These are phyloP conservation scores for Conticribra weissflogii DNA, from an alignment of 108 stramenopile genomes.

Conservation along the genomic window DNA sequence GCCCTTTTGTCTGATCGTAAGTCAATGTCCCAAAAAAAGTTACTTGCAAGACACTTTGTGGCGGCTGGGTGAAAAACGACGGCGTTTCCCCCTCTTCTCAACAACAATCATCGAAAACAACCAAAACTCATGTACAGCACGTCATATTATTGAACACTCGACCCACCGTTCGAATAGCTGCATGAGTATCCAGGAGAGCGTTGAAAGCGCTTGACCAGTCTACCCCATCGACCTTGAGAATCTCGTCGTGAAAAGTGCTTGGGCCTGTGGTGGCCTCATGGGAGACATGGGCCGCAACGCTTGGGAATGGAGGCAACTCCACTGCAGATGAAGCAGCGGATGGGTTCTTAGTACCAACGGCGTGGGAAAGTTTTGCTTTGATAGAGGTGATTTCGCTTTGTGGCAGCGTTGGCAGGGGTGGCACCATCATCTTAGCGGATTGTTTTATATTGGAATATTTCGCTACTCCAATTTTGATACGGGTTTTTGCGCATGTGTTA, in stretches of 20 bases:
- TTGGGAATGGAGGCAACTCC: constrained; percentile 42
- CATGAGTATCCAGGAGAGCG: constrained; percentile 58
- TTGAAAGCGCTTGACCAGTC: constrained; percentile 71
- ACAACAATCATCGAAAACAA: no score
- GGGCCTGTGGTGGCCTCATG: neutral
- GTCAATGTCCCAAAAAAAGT: constrained; percentile 13
- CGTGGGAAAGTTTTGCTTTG: constrained; percentile 40
- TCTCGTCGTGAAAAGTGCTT: constrained; percentile 21
- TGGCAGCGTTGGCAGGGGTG: constrained; percentile 38
- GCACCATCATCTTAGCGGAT: neutral
- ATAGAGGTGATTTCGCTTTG: constrained; percentile 29
- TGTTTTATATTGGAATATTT: no score
- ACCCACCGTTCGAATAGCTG: constrained; percentile 68
- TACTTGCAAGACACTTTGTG: constrained; percentile 19
- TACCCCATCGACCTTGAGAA: constrained; percentile 54
- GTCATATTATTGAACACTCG: neutral
- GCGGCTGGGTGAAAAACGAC: neutral
- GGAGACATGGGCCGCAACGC: neutral
- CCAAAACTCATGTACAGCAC: no score
- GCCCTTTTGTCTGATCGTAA: constrained; percentile 50
- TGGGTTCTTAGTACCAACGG: constrained; percentile 47
- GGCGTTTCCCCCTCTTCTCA: no score
- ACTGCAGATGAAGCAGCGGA: constrained; percentile 42
- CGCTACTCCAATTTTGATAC: no score
- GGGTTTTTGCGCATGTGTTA: no score